These are phyloP conservation scores for Fragilariopsis cylindrus DNA, from an alignment of 108 stramenopile genomes.

Conservation along the genomic window DNA sequence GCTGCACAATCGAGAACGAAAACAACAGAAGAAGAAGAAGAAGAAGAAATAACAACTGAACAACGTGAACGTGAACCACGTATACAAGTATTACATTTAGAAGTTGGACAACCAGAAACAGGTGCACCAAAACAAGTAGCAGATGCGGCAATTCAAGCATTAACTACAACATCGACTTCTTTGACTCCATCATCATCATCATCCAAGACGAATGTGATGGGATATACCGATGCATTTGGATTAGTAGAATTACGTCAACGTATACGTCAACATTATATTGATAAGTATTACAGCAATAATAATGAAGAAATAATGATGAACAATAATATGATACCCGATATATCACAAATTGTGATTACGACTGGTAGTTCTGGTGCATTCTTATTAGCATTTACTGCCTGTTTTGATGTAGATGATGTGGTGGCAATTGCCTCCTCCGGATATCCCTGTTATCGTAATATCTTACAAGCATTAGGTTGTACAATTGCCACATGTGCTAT, in stretches of 20 bases:
- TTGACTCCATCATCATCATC: neutral
- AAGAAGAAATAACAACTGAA: no score
- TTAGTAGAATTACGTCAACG: conserved; percentile 61
- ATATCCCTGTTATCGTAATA: conserved; percentile 96
- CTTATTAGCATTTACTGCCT: conserved; percentile 83
- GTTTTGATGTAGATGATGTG: conserved; percentile 85
- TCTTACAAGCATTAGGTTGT: conserved; percentile 76
- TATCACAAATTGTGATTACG: conserved; percentile 74
- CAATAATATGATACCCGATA: conserved; percentile 18
- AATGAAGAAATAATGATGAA: neutral
- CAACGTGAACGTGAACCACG: conserved; percentile 25
- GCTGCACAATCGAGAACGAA: neutral
- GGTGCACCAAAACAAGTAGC: conserved; percentile 79
- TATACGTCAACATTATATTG: conserved; percentile 69
- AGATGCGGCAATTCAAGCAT: conserved; percentile 63
- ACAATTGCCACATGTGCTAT: conserved; percentile 63
- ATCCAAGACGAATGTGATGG: conserved; percentile 48
- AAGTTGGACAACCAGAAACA: conserved; percentile 90
- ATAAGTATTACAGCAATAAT: conserved; percentile 63
- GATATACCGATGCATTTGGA: conserved; percentile 93
- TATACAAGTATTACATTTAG: conserved; percentile 69
- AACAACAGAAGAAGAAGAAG: neutral
- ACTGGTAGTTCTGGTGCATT: conserved; percentile 90
- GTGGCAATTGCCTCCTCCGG: conserved; percentile 83
- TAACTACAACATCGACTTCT: conserved; percentile 19